phyloP scores from a whole-genome alignment of 805 yeast species.

The Wickerhamiella shivajii region DNA sequence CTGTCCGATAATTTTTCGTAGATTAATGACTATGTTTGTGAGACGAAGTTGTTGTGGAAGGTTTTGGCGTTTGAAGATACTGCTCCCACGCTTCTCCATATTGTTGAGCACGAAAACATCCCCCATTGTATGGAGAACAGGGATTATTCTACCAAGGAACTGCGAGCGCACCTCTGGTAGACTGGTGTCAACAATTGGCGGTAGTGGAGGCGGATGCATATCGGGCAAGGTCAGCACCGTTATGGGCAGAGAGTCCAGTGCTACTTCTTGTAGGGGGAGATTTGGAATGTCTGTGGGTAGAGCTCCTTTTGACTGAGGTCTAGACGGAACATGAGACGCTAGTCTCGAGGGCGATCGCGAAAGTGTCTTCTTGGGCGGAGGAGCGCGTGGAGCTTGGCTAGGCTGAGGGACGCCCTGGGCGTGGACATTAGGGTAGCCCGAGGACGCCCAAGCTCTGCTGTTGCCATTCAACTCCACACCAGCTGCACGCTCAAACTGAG shows the following conservation, averaged over 20 bases:
- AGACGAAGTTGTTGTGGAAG: slow-evolving; percentile 1
- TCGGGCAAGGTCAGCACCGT: neutral
- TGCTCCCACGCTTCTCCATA: neutral
- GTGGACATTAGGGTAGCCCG: too few species aligned
- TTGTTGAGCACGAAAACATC: neutral
- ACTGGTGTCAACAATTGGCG: slow-evolving; percentile 7
- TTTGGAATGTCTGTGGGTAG: too few species aligned
- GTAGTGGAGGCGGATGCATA: neutral
- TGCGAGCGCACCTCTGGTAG: slow-evolving; percentile 2
- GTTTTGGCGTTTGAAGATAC: slow-evolving; percentile 1
- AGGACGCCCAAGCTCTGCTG: too few species aligned
- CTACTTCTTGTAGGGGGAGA: slow-evolving; percentile 3
- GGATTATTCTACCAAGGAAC: slow-evolving; percentile 2
- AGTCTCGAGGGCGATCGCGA: too few species aligned
- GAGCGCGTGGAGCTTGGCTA: too few species aligned
- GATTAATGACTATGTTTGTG: slow-evolving; percentile 3
- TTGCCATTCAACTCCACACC: too few species aligned
- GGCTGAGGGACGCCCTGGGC: too few species aligned
- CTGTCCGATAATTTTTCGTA: slow-evolving; percentile 40
- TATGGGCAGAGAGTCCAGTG: slow-evolving; percentile 1
- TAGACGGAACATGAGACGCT: too few species aligned
- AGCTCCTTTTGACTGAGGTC: too few species aligned
- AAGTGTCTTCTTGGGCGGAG: too few species aligned
- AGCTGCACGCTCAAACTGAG: too few species aligned
- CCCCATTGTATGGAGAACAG: slow-evolving; percentile 1